Percentiles rank a stretch among this genome's conserved stretches.
Evolutionary conservation across 768 basidiomycete species (phyloP).

Genomic region (Phaeotremella fagi): DNA sequence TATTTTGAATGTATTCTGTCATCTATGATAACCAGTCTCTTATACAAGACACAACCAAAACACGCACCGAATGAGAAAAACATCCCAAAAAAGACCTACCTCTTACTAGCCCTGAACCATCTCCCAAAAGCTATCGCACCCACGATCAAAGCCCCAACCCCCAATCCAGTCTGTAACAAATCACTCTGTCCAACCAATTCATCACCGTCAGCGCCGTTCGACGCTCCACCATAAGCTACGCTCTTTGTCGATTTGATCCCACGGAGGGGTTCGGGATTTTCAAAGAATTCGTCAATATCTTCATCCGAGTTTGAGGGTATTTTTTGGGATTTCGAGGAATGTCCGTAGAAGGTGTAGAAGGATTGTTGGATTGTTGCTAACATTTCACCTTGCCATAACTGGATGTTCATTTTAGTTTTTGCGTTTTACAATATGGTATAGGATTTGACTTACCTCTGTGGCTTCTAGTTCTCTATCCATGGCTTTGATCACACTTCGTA

Average conservation of each 20-base stretch:
- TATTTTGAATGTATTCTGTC: no score
- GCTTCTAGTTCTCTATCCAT: not conserved
- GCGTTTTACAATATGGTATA: not conserved
- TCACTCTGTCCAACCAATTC: not conserved
- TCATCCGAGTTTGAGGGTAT: not conserved
- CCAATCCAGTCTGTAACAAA: not conserved
- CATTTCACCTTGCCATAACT: not conserved
- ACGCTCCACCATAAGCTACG: not conserved
- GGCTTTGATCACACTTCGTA: slow-evolving; percentile 19
- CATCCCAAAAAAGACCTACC: no score
- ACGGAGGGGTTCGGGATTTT: not conserved
- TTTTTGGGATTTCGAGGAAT: not conserved
- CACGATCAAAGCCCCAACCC: not conserved
- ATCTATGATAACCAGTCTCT: no score
- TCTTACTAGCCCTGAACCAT: no score
- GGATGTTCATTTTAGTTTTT: not conserved
- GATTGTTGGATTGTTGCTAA: slow-evolving; percentile 1
- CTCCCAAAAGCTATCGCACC: not conserved
- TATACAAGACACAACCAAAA: no score
- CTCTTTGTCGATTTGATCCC: no score
- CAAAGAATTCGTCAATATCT: not conserved
- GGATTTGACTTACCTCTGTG: not conserved
- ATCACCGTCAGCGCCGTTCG: not conserved
- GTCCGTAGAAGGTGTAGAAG: not conserved
- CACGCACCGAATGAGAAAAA: no score